Evolutionary conservation across 1,284 basidiomycete species (phyloP).

Genomic region (Cerrena zonata): DNA sequence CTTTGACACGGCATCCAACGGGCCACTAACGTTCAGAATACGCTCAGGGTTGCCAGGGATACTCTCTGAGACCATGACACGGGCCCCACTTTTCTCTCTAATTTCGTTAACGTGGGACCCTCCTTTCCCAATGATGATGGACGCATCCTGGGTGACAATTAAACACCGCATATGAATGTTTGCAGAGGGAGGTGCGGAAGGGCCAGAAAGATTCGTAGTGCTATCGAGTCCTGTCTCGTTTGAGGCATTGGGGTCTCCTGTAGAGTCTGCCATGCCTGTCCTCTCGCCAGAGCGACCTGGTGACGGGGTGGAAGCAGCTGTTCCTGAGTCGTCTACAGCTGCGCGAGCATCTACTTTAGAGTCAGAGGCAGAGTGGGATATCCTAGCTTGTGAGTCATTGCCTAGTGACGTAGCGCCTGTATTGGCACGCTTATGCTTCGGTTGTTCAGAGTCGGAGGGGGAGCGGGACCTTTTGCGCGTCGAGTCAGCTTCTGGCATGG

Average conservation of each 20-base stretch:
- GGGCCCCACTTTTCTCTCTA: conserved; percentile 91
- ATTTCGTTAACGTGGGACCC: conserved; percentile 99
- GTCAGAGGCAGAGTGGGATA: conserved; percentile 43
- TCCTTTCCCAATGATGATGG: conserved; percentile 96
- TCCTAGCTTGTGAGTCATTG: conserved; percentile 50
- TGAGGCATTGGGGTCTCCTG: conserved; percentile 23
- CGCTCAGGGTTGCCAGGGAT: conserved; percentile 97
- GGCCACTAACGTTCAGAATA: conserved; percentile 93
- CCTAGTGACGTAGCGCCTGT: conserved; percentile 57
- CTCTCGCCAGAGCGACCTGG: conserved; percentile 29
- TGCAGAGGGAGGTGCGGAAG: conserved; percentile 47
- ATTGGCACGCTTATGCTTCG: conserved; percentile 78
- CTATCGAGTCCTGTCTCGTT: conserved; percentile 17
- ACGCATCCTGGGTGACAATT: conserved; percentile 98
- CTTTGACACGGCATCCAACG: conserved; percentile 98
- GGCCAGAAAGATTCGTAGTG: not conserved
- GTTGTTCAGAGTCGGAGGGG: conserved; percentile 72
- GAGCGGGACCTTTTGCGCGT: conserved; percentile 81
- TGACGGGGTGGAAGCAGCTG: conserved; percentile 52
- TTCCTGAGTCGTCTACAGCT: conserved; percentile 38
- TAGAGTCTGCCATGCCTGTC: conserved; percentile 16
- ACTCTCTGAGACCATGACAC: conserved; percentile 92
- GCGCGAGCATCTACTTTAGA: conserved; percentile 54
- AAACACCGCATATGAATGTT: conserved; percentile 91
- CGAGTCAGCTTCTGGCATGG: conserved; percentile 75